A percentile compares a stretch with the other conserved stretches of the same genome.
phyloP scores from a whole-genome alignment of 164 flowering plant genomes.

The Taxillus chinensis region DNA sequence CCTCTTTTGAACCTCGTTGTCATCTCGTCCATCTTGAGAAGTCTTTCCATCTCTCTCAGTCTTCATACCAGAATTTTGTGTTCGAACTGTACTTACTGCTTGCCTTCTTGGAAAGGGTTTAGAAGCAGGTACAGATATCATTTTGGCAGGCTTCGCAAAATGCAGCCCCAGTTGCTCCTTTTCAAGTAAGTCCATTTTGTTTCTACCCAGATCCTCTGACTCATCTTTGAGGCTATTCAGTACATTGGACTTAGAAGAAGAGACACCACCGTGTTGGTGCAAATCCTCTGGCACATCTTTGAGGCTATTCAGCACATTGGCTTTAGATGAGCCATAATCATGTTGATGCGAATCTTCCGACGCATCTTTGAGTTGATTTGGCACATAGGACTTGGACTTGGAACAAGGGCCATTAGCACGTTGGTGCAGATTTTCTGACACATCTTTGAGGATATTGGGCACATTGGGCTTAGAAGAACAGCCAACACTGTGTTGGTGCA shows the following conservation, averaged over 20 bases:
- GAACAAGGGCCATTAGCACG: no score
- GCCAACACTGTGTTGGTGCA: no score
- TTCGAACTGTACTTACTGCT: slow-evolving; percentile 22
- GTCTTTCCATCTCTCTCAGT: not conserved
- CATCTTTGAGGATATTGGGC: no score
- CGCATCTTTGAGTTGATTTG: no score
- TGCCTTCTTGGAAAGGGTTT: slow-evolving; percentile 11
- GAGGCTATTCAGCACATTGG: no score
- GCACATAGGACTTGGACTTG: no score
- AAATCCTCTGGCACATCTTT: no score
- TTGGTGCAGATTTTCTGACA: no score
- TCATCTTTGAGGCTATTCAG: slow-evolving; percentile 16
- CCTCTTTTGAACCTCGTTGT: slow-evolving; percentile 9
- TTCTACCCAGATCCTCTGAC: slow-evolving; percentile 5
- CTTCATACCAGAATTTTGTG: slow-evolving; percentile 6
- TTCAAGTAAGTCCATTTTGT: slow-evolving; percentile 1
- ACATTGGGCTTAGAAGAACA: no score
- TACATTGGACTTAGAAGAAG: not conserved
- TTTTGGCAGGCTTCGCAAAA: not conserved
- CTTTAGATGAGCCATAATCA: no score
- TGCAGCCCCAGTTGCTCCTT: not conserved
- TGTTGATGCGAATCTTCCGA: no score
- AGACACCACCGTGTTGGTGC: not conserved
- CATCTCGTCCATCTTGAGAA: slow-evolving; percentile 4
- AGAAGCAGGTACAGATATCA: slow-evolving; percentile 3